Evolutionary conservation across 139 green algal genomes (phyloP).

Genomic region (Picochlorum costavermella): DNA sequence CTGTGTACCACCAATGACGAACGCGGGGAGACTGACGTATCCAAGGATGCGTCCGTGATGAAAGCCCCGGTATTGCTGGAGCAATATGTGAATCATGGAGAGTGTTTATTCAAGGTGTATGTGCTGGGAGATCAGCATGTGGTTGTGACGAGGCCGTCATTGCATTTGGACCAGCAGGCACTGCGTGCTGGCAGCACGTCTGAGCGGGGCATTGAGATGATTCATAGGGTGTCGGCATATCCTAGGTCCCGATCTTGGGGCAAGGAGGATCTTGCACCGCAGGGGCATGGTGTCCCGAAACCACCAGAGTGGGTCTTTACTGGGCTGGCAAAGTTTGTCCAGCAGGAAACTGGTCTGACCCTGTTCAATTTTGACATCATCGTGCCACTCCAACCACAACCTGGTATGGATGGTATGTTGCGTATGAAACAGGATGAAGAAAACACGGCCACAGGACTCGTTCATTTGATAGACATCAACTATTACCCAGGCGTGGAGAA

Average conservation of each 20-base stretch:
- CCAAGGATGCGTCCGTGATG: background rate
- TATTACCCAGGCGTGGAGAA: constrained; percentile 56
- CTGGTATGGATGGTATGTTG: background rate
- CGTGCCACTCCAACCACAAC: constrained; percentile 27
- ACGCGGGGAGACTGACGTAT: no score
- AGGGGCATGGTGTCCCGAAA: constrained; percentile 15
- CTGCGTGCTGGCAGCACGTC: background rate
- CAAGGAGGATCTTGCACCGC: constrained; percentile 28
- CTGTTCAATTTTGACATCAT: constrained; percentile 90
- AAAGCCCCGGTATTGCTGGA: constrained; percentile 63
- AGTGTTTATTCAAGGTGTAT: constrained; percentile 79
- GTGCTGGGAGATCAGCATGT: constrained; percentile 36
- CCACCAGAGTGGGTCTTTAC: constrained; percentile 64
- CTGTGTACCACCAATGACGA: no score
- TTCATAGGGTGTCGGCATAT: constrained; percentile 24
- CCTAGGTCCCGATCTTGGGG: constrained; percentile 20
- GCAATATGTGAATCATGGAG: constrained; percentile 73
- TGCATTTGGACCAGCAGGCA: background rate
- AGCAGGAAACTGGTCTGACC: constrained; percentile 45
- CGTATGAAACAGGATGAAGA: background rate
- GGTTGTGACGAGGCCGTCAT: constrained; percentile 9
- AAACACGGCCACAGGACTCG: constrained; percentile 8
- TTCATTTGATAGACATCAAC: constrained; percentile 52
- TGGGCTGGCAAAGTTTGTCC: constrained; percentile 46
- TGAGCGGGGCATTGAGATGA: background rate